Conservation (phyloP, 768 basidiomycete genomes). For the Galerina marginata region DNA sequence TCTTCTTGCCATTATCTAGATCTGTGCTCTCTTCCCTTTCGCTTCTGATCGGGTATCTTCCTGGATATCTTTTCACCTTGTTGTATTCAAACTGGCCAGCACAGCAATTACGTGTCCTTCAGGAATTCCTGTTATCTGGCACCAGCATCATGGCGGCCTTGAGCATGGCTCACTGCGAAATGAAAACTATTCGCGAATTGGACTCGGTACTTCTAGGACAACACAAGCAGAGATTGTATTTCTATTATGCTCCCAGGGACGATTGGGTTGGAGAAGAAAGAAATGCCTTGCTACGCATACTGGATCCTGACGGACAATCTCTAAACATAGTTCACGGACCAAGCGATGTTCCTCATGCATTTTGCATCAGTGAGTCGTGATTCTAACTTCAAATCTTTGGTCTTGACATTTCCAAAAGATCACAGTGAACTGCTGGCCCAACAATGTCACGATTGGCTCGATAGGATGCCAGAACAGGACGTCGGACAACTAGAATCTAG, state of each 20-base stretch:
- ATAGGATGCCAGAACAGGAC: background rate
- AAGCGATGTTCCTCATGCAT: conserved; percentile 67
- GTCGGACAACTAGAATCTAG: too few species aligned
- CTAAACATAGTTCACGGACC: conserved; percentile 49
- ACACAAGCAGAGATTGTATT: conserved; percentile 42
- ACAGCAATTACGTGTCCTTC: conserved; percentile 50
- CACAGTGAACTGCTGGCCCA: conserved; percentile 55
- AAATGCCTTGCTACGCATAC: conserved; percentile 43
- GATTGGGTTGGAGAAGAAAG: conserved; percentile 73
- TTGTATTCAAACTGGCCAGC: conserved; percentile 59
- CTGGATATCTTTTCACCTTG: conserved; percentile 41
- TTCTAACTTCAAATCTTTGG: background rate
- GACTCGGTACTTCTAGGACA: conserved; percentile 51
- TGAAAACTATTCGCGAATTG: conserved; percentile 59
- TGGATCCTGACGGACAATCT: conserved; percentile 39
- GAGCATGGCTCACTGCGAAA: conserved; percentile 71
- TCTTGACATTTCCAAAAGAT: conserved; percentile 36
- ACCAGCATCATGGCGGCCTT: conserved; percentile 56
- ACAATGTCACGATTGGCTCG: conserved; percentile 54
- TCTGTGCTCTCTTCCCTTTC: conserved; percentile 49
- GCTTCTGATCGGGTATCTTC: conserved; percentile 45
- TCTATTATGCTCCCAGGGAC: conserved; percentile 69
- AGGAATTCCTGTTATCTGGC: conserved; percentile 56
- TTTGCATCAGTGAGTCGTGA: conserved; percentile 66
- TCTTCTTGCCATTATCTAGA: conserved; percentile 54